Conservation (phyloP, 805 yeast genomes). For the Priceomyces haplophilus region DNA sequence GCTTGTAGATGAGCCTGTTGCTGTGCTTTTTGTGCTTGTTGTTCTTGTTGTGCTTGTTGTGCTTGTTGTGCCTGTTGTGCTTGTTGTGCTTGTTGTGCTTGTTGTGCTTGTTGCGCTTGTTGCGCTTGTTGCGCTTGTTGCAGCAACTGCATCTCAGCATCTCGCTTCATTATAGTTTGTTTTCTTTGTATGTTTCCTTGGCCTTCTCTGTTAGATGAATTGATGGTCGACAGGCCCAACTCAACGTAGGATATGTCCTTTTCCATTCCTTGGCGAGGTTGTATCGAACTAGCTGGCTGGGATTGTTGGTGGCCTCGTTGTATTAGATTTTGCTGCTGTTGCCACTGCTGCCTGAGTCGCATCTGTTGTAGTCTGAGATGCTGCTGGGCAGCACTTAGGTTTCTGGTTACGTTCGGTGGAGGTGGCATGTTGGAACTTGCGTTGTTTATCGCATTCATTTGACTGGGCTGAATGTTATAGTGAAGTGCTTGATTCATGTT, state of each 20-base stretch:
- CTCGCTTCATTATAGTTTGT: background rate
- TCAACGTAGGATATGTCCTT: background rate
- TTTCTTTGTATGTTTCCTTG: background rate
- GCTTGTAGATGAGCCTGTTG: constrained; percentile 4
- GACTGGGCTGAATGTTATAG: constrained; percentile 2
- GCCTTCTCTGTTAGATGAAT: background rate
- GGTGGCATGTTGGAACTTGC: constrained; percentile 6
- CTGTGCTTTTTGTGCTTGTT: too few species aligned
- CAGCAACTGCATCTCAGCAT: background rate
- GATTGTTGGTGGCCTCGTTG: background rate
- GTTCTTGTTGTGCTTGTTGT: constrained; percentile 8
- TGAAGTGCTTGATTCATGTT: constrained; percentile 21
- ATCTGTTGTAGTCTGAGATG: constrained; percentile 27
- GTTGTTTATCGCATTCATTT: background rate
- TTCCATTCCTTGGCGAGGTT: background rate
- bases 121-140: constrained; percentile 29
- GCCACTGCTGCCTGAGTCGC: constrained; percentile 16
- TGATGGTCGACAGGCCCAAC: background rate
- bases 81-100: constrained; percentile 23
- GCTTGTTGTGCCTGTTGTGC: constrained; percentile 14
- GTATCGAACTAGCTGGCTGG: background rate
- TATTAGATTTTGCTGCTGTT: constrained; percentile 21
- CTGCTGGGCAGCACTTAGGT: constrained; percentile 14
- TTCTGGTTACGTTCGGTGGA: constrained; percentile 7
- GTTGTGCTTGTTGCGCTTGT: constrained; percentile 24